These are phyloP conservation scores for Ruellia speciosa DNA, from an alignment of 305 asterid species.

Conservation along the genomic window DNA sequence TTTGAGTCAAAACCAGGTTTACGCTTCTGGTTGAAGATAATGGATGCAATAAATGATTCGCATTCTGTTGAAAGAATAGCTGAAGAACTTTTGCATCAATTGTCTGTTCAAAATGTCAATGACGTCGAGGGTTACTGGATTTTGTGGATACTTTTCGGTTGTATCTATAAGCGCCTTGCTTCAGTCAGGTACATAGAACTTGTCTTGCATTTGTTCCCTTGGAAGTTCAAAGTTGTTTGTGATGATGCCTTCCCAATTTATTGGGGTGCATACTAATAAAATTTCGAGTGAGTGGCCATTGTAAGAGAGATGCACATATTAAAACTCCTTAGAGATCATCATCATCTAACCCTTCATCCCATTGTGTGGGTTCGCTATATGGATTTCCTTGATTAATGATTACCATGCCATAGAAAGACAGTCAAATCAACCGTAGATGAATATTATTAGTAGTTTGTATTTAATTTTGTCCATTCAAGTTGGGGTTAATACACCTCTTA, in stretches of 20 bases:
- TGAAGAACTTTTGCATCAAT: constrained; percentile 69
- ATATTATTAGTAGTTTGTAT: constrained; percentile 16
- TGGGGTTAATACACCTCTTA: background rate
- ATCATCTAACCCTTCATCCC: background rate
- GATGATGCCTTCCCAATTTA: background rate
- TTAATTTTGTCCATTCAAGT: constrained; percentile 14
- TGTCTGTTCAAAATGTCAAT: constrained; percentile 48
- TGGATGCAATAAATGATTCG: constrained; percentile 70
- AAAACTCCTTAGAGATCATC: constrained; percentile 7
- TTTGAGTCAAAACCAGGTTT: constrained; percentile 52
- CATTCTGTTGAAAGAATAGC: constrained; percentile 87
- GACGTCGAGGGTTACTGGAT: constrained; percentile 86
- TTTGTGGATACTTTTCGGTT: constrained; percentile 70
- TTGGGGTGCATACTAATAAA: constrained; percentile 2
- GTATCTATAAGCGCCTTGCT: constrained; percentile 35
- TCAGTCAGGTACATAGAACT: constrained; percentile 47
- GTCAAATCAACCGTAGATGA: background rate
- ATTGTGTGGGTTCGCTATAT: too few species aligned
- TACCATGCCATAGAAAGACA: too few species aligned
- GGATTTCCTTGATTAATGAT: too few species aligned
- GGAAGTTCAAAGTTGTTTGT: constrained; percentile 14
- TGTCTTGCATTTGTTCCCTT: constrained; percentile 10
- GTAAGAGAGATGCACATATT: constrained; percentile 2
- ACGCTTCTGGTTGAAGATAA: constrained; percentile 65
- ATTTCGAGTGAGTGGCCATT: constrained; percentile 5